phyloP scores from a whole-genome alignment of 305 asterid species.

The Nicotiana rustica region DNA sequence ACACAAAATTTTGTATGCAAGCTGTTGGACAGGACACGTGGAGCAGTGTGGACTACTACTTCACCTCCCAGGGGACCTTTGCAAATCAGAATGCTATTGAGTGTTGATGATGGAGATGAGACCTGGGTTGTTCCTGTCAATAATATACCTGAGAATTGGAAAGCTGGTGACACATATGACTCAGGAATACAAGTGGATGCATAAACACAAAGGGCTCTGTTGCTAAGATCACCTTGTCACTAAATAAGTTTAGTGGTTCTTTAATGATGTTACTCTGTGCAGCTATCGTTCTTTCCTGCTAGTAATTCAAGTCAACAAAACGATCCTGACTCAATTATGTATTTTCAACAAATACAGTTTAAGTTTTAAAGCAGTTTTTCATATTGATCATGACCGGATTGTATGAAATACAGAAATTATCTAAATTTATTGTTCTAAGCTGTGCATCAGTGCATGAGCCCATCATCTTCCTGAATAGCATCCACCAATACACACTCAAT shows the following conservation, averaged over 20 bases:
- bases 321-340: neutral
- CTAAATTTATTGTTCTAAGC: neutral
- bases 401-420: neutral
- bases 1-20: conserved; percentile 69
- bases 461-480: conserved; percentile 14
- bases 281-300: neutral
- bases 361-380: neutral
- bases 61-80: conserved; percentile 80
- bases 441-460: neutral
- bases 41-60: conserved; percentile 81
- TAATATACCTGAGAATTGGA: conserved; percentile 77
- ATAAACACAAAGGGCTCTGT: conserved; percentile 19
- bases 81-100: conserved; percentile 75
- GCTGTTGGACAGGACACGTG: conserved; percentile 66
- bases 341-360: neutral
- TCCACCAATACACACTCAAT: neutral
- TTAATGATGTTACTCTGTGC: conserved; percentile 9
- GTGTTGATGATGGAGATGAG: conserved; percentile 70
- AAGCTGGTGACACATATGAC: conserved; percentile 72
- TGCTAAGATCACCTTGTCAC: conserved; percentile 2
- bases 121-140: conserved; percentile 72
- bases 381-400: conserved; percentile 8
- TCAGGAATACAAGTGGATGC: conserved; percentile 73
- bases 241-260: neutral
- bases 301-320: neutral